phyloP scores from a whole-genome alignment of 352 stramenopile genomes.

The Phytophthora megakarya region DNA sequence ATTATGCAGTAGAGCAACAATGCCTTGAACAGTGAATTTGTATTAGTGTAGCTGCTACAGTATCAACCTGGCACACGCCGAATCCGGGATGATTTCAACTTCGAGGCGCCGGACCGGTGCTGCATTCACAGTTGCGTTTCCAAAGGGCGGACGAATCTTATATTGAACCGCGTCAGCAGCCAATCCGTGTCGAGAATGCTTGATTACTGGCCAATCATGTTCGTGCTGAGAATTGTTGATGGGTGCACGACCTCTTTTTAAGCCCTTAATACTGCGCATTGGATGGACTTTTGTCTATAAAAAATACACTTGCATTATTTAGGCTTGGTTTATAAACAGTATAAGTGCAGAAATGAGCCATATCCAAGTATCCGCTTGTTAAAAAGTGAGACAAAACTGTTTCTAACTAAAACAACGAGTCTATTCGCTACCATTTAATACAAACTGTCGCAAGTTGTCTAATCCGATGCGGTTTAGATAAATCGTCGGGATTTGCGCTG shows the following conservation, averaged over 20 bases:
- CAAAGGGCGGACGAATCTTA: slow-evolving; percentile 10
- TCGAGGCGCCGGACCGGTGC: too few relatives aligned
- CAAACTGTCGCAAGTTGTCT: background rate
- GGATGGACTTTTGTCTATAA: too few relatives aligned
- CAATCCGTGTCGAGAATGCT: background rate
- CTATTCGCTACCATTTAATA: background rate
- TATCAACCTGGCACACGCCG: background rate
- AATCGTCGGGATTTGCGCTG: background rate
- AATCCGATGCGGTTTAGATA: background rate
- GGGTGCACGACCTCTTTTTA: background rate
- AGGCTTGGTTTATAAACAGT: too few relatives aligned
- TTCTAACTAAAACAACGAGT: too few relatives aligned
- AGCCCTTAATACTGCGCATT: too few relatives aligned
- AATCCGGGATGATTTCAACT: background rate
- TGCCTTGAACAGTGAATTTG: too few relatives aligned
- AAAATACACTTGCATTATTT: too few relatives aligned
- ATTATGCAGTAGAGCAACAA: too few relatives aligned
- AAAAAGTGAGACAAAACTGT: too few relatives aligned
- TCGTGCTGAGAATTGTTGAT: background rate
- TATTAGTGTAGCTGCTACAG: background rate
- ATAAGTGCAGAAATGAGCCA: too few relatives aligned
- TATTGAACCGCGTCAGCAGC: slow-evolving; percentile 2
- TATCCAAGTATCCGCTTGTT: too few relatives aligned
- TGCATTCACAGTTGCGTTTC: slow-evolving; percentile 18
- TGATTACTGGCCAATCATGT: background rate